Evolutionary conservation across 306 rosid species (phyloP), one percentile per base, ranked within the genome.

Genomic region (Glycine latifolia): DNA sequence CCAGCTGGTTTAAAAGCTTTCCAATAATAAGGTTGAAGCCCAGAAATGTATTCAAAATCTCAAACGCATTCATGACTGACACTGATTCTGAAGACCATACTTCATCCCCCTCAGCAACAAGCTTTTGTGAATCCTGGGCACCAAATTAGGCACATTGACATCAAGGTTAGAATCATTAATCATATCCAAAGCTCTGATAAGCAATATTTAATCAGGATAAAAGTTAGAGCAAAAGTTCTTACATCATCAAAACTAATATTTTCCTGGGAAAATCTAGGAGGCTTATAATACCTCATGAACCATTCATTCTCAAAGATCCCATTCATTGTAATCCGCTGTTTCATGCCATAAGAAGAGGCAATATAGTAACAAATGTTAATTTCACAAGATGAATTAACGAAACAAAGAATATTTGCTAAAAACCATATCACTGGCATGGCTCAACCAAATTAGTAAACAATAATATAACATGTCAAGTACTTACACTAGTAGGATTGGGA

Each of bases 271-370:
- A 91, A 93, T 69, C 55, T 72, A 20, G 92, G 96, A 39, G 94
- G 86, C 62, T 83, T 85, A 79, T 93, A 93, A 72, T 92, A 90
- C 79, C 82, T 90, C 89, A 82, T 93, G 87, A 93, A 93, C 97
- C 97, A 93, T 47, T 81, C 93, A 85, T 90, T 85, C 88, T 90
- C 91, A 81, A 87, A 89, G 9, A 93, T 85, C 88, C 88, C 92
- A 54, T 90, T 71, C 75, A 86, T 72, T 43, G 96, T 87, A 76
- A 93, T 93, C 52, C 97, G 79, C 96, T 93, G 91, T 85, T 83
- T 61, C 74, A 85, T 73, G 76, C 15, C 60, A 87, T 55, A 1
- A 60, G 41, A 60, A 60, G 5, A 60, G 67, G 41, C 3, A 1
- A 50, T 17, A 59, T 5, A 48, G 58, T 44, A 1, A 70, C 66